Base-by-base conservation (phyloP, 495 filamentous ascomycete species). In the Polyplosphaeria fusca region DNA sequence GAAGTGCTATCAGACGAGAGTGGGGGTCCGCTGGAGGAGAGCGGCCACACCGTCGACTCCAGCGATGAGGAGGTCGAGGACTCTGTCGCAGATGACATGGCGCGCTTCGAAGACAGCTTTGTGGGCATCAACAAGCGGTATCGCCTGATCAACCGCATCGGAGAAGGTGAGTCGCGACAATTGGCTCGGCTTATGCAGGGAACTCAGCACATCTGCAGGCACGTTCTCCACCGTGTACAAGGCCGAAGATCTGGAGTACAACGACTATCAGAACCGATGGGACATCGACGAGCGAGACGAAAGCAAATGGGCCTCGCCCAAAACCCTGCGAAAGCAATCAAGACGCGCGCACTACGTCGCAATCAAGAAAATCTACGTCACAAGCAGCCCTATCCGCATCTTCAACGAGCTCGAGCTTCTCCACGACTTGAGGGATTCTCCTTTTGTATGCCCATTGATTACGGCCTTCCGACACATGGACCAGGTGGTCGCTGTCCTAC, bases 141-240 rank as follows among this genome's bases (percentile, higher is more conserved):
- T 72, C 85, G 93, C 24, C 71, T 99, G 45, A 91, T 99, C 63
- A 96, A 96, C 74, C 85, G 91, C 47, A 97, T 99, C 63, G 93
- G 93, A 58, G 93, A 97, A 81, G 93, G 90, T 92, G 69, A 40
- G 50, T 60, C 38, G 13, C 42, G 2, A n/a, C 57, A 50, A 62
- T 59, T 66, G 54, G 44, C 22, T 42, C 44, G 38, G 13, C 26
- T 28, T 37, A 47, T 65, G 47, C 52, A 57, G 47, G 39, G 26
- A 48, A 71, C 51, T 47, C 13, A 57, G 13, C 3, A 4, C 4
- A 45, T 53, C 55, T n/a, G 53, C 64, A 92, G 88, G 91, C 30
- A 99, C 93, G 16, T 99, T 99, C 66, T 96, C 92, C 0, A 96
- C 92, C 11, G 93, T 99, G 0, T 99, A 97, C 74, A 97, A 97